Evolutionary conservation across 2,329 filamentous ascomycete species (phyloP).

Genomic region (Colletotrichum cuscutae): DNA sequence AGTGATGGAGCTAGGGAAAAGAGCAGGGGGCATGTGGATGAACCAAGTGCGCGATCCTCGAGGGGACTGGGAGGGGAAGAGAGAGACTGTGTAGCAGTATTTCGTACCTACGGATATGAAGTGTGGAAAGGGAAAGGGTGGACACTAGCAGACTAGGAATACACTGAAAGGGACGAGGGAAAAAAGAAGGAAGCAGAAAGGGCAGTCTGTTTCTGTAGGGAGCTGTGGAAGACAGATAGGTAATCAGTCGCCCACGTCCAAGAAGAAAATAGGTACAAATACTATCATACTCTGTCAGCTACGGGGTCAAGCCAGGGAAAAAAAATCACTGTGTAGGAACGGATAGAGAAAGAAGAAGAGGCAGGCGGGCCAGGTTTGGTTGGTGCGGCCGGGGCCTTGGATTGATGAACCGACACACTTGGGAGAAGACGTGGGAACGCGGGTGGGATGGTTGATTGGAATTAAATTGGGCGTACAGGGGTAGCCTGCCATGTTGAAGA

Average conservation of each 20-base stretch:
- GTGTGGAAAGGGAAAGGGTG: not conserved
- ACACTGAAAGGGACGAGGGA: not conserved
- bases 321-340: not conserved
- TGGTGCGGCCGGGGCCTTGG: not conserved
- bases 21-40: slow-evolving; percentile 5
- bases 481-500: slow-evolving; percentile 7
- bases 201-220: not conserved
- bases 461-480: slow-evolving; percentile 1
- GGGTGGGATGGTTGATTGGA: not conserved
- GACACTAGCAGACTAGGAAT: not conserved
- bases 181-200: not conserved
- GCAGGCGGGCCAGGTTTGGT: slow-evolving; percentile 8
- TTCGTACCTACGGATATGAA: not conserved
- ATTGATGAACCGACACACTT: not conserved
- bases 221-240: not conserved
- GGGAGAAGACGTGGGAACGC: not conserved
- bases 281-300: not conserved
- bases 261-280: not conserved
- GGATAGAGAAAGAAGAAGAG: not conserved
- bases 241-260: too few species aligned
- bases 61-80: too few species aligned
- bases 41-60: not conserved
- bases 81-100: too few species aligned
- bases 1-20: not conserved
- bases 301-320: too few species aligned